phyloP scores from a whole-genome alignment of 2,329 filamentous ascomycete genomes.

The Camillea tinctor region DNA sequence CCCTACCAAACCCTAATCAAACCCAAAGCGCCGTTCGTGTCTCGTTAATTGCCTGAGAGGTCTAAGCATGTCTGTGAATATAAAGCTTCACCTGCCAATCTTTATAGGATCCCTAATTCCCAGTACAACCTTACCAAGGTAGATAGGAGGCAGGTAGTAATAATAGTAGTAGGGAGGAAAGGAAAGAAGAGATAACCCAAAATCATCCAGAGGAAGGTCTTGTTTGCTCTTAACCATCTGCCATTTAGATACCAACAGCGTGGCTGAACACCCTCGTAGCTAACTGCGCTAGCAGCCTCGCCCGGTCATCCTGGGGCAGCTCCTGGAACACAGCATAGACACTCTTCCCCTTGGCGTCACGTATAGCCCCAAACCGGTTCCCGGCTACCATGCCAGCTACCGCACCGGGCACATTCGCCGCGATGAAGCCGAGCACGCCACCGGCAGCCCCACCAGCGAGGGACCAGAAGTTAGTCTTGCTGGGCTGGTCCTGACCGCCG shows the following conservation, averaged over 20 bases:
- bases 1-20: neutral
- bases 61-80: neutral
- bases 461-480: constrained; percentile 79
- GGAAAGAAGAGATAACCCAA: too few species aligned
- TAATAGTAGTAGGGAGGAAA: neutral
- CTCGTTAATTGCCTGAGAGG: neutral
- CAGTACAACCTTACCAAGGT: neutral
- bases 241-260: constrained; percentile 57
- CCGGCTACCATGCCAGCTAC: constrained; percentile 89
- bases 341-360: constrained; percentile 90
- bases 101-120: neutral
- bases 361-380: constrained; percentile 83
- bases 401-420: constrained; percentile 87
- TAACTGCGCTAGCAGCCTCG: constrained; percentile 77
- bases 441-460: constrained; percentile 83
- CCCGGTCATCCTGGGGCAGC: constrained; percentile 77
- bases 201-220: neutral
- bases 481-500: constrained; percentile 57
- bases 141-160: neutral
- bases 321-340: constrained; percentile 91
- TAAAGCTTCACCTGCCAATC: neutral
- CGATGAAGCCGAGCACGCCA: constrained; percentile 88
- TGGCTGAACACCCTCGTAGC: constrained; percentile 85
- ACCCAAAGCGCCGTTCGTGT: neutral
- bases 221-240: neutral